Conservation (phyloP, 139 green algal genomes). For the Chlamydomonas applanata region DNA sequence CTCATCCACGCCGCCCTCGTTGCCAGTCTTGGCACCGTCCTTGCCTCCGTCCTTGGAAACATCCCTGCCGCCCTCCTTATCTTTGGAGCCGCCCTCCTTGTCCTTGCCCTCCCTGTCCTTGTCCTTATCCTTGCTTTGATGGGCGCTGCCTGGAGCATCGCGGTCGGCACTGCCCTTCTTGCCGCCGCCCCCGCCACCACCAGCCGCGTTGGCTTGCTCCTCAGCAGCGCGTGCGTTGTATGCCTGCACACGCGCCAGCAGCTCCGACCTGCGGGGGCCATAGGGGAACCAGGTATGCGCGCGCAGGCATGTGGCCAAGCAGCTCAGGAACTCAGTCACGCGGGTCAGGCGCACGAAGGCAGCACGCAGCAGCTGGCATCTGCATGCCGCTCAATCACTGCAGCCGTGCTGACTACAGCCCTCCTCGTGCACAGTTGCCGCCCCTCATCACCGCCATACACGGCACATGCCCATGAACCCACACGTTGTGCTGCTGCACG, state of each 20-base stretch:
- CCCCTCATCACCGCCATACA: background rate
- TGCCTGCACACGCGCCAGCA: constrained; percentile 26
- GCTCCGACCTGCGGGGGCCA: constrained; percentile 14
- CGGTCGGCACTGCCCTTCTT: background rate
- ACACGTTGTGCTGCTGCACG: background rate
- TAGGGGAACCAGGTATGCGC: background rate
- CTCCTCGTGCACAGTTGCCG: background rate
- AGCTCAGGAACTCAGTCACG: background rate
- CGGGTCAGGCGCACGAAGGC: background rate
- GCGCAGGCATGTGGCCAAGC: too few relatives aligned
- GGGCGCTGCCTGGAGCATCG: too few relatives aligned
- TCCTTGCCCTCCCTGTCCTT: constrained; percentile 8
- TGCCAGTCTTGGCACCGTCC: background rate
- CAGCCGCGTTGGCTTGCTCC: constrained; percentile 5
- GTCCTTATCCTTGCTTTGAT: background rate
- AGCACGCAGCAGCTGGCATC: background rate
- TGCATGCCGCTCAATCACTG: background rate
- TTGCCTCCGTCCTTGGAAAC: background rate
- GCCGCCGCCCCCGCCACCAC: background rate
- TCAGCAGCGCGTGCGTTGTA: background rate
- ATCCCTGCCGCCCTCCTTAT: background rate
- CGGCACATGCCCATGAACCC: background rate
- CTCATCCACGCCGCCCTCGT: background rate
- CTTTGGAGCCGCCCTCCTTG: background rate
- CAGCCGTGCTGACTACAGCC: background rate